Conservation (phyloP, 441 rosid genomes). For the Mallotus japonicus region DNA sequence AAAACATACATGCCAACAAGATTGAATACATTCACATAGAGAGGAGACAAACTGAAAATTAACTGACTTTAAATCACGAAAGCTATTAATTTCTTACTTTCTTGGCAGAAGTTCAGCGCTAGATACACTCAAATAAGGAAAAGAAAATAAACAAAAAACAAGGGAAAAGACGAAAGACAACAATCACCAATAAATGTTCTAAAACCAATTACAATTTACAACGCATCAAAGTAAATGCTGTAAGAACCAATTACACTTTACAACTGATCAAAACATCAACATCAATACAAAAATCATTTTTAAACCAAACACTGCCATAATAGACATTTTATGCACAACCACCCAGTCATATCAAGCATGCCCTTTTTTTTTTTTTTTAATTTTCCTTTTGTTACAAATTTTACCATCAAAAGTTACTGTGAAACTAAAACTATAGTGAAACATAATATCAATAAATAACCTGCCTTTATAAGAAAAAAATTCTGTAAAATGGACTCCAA, state of each 20-base stretch:
- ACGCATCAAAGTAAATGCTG: background rate
- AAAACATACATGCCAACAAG: background rate
- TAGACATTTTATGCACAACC: background rate
- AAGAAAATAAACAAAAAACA: background rate
- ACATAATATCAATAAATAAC: background rate
- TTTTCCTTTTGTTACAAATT: background rate
- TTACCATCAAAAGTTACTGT: background rate
- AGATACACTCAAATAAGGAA: background rate
- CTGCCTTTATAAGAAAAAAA: background rate
- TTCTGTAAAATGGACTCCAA: background rate
- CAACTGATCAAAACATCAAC: background rate
- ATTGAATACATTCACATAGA: background rate
- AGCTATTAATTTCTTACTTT: background rate
- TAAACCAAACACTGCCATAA: background rate
- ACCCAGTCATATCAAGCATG: background rate
- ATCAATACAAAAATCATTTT: background rate
- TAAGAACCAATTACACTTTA: no score
- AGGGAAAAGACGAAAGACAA: background rate
- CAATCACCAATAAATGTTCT: background rate
- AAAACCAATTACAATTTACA: background rate
- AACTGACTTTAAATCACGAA: background rate
- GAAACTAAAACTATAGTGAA: background rate
- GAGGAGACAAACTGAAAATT: background rate
- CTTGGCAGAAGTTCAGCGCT: background rate
- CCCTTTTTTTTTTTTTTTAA: background rate